Base-by-base conservation (phyloP, 805 yeast species). In the Yarrowia bubula region DNA sequence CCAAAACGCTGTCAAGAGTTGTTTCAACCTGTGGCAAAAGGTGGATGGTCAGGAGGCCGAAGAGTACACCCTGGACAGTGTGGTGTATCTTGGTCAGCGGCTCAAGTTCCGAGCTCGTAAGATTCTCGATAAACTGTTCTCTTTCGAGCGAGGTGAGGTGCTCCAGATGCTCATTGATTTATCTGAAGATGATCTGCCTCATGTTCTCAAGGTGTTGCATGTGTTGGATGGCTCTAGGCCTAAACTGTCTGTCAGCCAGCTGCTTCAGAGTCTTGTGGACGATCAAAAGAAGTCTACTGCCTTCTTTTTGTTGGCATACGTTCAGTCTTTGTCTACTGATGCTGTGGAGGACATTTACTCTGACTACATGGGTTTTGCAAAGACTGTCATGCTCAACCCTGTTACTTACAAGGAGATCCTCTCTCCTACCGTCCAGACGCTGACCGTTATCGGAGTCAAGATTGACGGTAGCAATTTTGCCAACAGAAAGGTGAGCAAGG, bases 161-260 rank as follows among this genome's bases (percentile, higher is more conserved):
- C 75, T 91, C 65, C 96, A 89, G 70, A 81, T 86, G 8, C 74
- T 92, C 66, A 80, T 90, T 15, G 73, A 73, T 15, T 70, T 75
- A 10, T 75, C 74, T 6, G 51, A 44, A 11, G 51, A 42, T 7
- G 47, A 61, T 35, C 33, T 37, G 4, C 17, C 46, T 7, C 57
- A 61, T 47, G 13, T 31, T 35, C 64, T 67, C 14, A 37, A 69
- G 70, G 71, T 90, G 1, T 74, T 90, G n/a, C 91, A 89, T 73
- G 86, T 89, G 1, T 76, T 92, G 57, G 97, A 92, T 75, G 93
- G 95, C 0, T 88, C 96, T 8, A 84, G 89, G 68, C 89, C 96
- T 0, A 89, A 86, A 65, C 70, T 84, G 5, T 88, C 96, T 0
- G 77, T 91, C 13, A 92, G 96, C 0, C 81, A 83, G 69, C 76